phyloP scores from a whole-genome alignment of 176 grass and related monocot species.

The Triticum urartu region DNA sequence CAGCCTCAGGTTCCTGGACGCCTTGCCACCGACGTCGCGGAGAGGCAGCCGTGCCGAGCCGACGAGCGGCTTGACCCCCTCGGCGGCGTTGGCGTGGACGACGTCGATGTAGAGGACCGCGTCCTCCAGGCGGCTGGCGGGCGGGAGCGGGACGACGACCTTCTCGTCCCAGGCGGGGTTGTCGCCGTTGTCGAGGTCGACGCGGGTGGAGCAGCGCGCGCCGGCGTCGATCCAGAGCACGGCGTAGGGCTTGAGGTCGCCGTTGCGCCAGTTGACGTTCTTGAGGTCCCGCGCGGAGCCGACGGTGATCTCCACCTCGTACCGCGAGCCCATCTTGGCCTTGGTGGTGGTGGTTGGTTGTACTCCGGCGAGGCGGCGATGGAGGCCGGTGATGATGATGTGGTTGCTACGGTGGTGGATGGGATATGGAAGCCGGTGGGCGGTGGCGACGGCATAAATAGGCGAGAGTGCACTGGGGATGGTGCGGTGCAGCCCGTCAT shows the following conservation, averaged over 20 bases:
- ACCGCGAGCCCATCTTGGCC: constrained; percentile 34
- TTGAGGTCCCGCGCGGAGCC: constrained; percentile 58
- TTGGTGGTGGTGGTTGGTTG: too few species aligned
- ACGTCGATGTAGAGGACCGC: constrained; percentile 66
- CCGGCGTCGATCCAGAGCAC: constrained; percentile 57
- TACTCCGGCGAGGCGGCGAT: background rate
- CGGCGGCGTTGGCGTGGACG: constrained; percentile 58
- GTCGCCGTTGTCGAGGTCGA: constrained; percentile 42
- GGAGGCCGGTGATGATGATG: too few species aligned
- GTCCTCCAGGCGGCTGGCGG: constrained; percentile 28
- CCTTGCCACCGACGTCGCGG: constrained; percentile 42
- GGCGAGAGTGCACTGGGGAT: too few species aligned
- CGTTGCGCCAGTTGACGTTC: constrained; percentile 83
- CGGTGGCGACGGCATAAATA: background rate
- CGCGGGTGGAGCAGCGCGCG: constrained; percentile 50
- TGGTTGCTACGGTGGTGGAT: background rate
- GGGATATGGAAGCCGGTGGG: background rate
- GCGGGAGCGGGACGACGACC: constrained; percentile 36
- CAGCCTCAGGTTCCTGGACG: constrained; percentile 31
- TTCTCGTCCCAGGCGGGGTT: constrained; percentile 71
- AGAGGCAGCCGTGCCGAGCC: constrained; percentile 59
- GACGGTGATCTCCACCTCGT: constrained; percentile 65
- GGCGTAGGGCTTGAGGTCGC: constrained; percentile 62
- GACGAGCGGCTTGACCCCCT: constrained; percentile 71
- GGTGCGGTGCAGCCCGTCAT: background rate